These are phyloP conservation scores for Candida frijolesensis DNA, from an alignment of 1,139 yeast genomes.

Conservation along the genomic window DNA sequence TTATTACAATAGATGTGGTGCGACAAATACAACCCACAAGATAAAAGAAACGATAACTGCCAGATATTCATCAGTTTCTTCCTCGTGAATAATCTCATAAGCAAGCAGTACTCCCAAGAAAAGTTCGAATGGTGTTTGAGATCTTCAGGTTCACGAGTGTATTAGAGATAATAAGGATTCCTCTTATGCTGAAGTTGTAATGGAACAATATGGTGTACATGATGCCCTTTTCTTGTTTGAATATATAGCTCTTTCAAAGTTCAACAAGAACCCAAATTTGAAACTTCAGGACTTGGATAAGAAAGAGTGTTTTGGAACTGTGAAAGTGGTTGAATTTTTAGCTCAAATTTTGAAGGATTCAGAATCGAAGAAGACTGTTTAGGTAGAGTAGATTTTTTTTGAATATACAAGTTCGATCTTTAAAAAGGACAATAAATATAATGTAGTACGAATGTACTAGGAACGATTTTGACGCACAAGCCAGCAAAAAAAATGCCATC, in stretches of 20 bases:
- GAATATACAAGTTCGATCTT: too few relatives aligned
- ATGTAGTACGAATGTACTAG: too few relatives aligned
- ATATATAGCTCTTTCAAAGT: constrained; percentile 19
- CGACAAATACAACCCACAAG: too few relatives aligned
- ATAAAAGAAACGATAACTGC: too few relatives aligned
- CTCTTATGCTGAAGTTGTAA: constrained; percentile 23
- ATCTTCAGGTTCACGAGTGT: constrained; percentile 22
- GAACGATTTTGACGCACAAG: too few relatives aligned
- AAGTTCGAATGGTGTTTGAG: constrained; percentile 25
- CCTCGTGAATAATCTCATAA: too few relatives aligned
- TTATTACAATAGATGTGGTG: too few relatives aligned
- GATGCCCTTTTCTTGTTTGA: constrained; percentile 41
- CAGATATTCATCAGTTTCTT: too few relatives aligned
- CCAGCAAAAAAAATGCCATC: not conserved
- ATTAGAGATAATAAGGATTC: constrained; percentile 17
- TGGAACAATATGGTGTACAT: constrained; percentile 51
- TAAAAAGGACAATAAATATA: too few relatives aligned
- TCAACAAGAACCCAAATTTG: constrained; percentile 13
- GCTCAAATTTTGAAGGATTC: constrained; percentile 18
- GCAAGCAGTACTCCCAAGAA: constrained; percentile 21
- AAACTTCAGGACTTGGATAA: constrained; percentile 19
- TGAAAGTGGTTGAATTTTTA: constrained; percentile 28
- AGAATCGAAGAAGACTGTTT: not conserved
- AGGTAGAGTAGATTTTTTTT: not conserved
- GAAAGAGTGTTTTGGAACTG: constrained; percentile 30